These are phyloP conservation scores for Boechera stricta DNA, from an alignment of 345 rosid species.

Conservation along the genomic window DNA sequence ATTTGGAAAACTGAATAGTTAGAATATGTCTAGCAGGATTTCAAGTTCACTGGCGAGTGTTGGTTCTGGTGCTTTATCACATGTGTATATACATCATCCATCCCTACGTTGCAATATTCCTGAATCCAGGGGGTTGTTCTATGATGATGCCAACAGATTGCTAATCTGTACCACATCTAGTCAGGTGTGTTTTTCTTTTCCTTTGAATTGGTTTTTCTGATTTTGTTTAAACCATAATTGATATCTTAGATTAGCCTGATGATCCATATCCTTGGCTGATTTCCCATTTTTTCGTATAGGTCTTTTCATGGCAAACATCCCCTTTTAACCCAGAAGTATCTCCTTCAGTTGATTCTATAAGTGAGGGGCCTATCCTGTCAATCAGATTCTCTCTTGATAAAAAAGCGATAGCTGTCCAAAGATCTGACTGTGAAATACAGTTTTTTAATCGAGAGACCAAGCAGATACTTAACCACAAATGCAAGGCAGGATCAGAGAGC, in stretches of 20 bases:
- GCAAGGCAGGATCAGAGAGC: constrained; percentile 79
- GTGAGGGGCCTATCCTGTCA: constrained; percentile 79
- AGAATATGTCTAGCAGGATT: constrained; percentile 59
- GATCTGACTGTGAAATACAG: constrained; percentile 73
- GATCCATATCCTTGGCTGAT: constrained; percentile 16
- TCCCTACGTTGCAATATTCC: constrained; percentile 71
- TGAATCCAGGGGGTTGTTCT: constrained; percentile 76
- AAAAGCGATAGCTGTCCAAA: constrained; percentile 80
- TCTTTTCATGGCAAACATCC: constrained; percentile 80
- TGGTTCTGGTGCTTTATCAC: constrained; percentile 80
- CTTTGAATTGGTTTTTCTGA: constrained; percentile 21
- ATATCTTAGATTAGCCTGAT: constrained; percentile 17
- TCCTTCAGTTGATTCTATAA: constrained; percentile 73
- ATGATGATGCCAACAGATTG: constrained; percentile 90
- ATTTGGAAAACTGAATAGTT: constrained; percentile 28
- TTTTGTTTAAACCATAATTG: not conserved
- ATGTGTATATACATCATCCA: constrained; percentile 76
- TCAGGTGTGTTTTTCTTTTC: constrained; percentile 56
- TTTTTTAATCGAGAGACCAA: constrained; percentile 78
- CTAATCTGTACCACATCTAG: constrained; percentile 62
- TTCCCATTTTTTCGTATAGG: constrained; percentile 49
- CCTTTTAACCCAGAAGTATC: constrained; percentile 67
- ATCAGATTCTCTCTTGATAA: constrained; percentile 83
- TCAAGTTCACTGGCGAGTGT: constrained; percentile 70
- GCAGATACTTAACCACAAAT: constrained; percentile 62